Base-by-base conservation (phyloP, 148 eudicot species). In the Diospyros lotus region DNA sequence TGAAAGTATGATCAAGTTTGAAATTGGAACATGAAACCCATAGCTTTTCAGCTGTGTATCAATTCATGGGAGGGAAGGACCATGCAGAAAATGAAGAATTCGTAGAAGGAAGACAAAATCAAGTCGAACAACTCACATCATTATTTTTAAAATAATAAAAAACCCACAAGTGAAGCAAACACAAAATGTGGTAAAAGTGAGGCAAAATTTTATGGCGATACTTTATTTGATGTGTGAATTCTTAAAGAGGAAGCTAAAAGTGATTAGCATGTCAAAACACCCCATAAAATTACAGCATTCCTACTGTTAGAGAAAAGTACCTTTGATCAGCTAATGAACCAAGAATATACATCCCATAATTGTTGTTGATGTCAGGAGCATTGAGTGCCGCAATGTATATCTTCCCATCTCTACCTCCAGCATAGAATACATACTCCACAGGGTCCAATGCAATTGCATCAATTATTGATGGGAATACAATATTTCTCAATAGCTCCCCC, bases 381-480 rank as follows among this genome's bases (percentile, higher is more conserved):
- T 81, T 85, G 41, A 94, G 87, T 54, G 89, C 88, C 55, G 87
- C 97, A 66, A 92, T 89, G 74, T 94, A 90, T 81, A 92, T 92
- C 82, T 89, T 94, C 43, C 98, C 98, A 80, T 94, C 98, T 85
- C 92, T 86, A 56, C 96, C 92, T 56, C 98, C 97, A 41, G 98
- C 98, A 85, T 90, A 94, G 74, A 92, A 94, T 59, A 89, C 96
- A 78, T 87, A 80, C 82, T 94, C 98, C n/a, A 90, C 92, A 15
- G 95, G 89, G 81, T 92, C 97, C 79, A 94, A 71, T 56, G 96
- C 94, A 77, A 94, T 78, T 69, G 97, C 89, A 80, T 94, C 90
- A 73, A 94, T 86, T 63, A 84, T 72, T 75, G 89, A 77, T 48
- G 97, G 97, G 77, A 94, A 92, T 14, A 78, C 78, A 74, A 94